A percentile compares a stretch with the other conserved stretches of the same genome.
phyloP scores from a whole-genome alignment of 805 yeast species.

The Saccharomycopsis selenospora region DNA sequence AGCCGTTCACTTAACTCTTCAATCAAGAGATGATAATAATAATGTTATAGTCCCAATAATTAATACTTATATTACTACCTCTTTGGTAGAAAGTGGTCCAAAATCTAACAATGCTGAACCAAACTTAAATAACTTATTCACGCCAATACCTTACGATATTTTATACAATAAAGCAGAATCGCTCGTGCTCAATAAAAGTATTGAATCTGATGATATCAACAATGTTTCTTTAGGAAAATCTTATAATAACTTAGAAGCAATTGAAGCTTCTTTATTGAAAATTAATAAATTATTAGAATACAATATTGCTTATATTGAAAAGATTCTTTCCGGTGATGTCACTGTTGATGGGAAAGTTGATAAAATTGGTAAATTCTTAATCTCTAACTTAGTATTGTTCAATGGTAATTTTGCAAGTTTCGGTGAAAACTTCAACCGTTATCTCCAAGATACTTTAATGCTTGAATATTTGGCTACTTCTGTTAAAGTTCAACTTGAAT shows the following conservation, averaged over 20 bases:
- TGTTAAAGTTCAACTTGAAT: conserved; percentile 75
- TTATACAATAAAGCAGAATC: conserved; percentile 52
- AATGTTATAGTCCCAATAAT: conserved; percentile 47
- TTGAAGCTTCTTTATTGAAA: conserved; percentile 39
- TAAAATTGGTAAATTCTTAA: conserved; percentile 59
- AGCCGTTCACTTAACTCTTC: conserved; percentile 71
- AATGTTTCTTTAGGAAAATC: conserved; percentile 27
- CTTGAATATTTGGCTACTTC: conserved; percentile 77
- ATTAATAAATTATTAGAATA: conserved; percentile 42
- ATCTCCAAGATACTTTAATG: conserved; percentile 74
- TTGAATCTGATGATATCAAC: conserved; percentile 31
- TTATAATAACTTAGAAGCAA: conserved; percentile 39
- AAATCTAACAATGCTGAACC: conserved; percentile 4
- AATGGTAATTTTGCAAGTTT: conserved; percentile 42
- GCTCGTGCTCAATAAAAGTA: conserved; percentile 43
- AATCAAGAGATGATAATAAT: conserved; percentile 41
- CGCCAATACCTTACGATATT: conserved; percentile 66
- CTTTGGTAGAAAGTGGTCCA: conserved; percentile 36
- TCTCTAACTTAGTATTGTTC: conserved; percentile 47
- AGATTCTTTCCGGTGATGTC: conserved; percentile 35
- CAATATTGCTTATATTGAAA: conserved; percentile 42
- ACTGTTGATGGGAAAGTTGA: conserved; percentile 48
- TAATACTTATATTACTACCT: conserved; percentile 69
- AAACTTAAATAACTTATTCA: conserved; percentile 46
- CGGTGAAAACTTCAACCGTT: conserved; percentile 56